Conservation (phyloP, 2,329 filamentous ascomycete species). For the Colletotrichum destructivum region DNA sequence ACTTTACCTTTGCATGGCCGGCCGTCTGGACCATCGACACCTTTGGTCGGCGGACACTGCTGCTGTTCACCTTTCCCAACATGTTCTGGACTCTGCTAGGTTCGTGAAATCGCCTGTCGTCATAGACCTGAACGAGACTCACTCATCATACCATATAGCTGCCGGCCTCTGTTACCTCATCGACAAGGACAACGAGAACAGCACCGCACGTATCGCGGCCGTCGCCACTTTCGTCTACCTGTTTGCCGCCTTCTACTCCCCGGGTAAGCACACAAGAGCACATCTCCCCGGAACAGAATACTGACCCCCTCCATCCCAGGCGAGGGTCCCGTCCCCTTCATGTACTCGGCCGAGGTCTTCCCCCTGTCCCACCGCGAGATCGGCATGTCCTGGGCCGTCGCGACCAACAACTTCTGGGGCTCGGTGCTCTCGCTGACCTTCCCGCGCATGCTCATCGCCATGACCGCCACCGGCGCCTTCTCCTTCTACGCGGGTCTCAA, state of each 20-base stretch:
- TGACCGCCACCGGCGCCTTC: constrained; percentile 56
- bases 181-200: constrained; percentile 48
- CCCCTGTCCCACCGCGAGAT: constrained; percentile 75
- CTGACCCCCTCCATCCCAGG: constrained; percentile 32
- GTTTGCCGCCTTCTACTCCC: constrained; percentile 77
- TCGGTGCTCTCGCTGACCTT: constrained; percentile 67
- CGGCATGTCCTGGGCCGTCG: constrained; percentile 75
- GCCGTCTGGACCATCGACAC: constrained; percentile 79
- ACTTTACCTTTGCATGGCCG: constrained; percentile 77
- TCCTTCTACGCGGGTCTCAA: constrained; percentile 65
- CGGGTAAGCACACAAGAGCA: constrained; percentile 56
- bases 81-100: constrained; percentile 74
- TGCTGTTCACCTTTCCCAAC: constrained; percentile 77
- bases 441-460: constrained; percentile 61
- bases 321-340: constrained; percentile 75
- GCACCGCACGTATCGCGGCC: constrained; percentile 63
- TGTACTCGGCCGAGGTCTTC: constrained; percentile 75
- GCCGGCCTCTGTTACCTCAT: constrained; percentile 58
- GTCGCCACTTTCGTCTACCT: constrained; percentile 76
- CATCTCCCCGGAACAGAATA: accelerated
- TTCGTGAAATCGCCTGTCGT: constrained; percentile 32
- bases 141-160: constrained; percentile 41
- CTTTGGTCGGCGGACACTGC: constrained; percentile 72
- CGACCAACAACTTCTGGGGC: constrained; percentile 71
- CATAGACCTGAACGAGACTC: not conserved